A percentile compares a stretch with the other conserved stretches of the same genome.
Conservation (phyloP, 78 protist species). For the Guillardia theta region DNA sequence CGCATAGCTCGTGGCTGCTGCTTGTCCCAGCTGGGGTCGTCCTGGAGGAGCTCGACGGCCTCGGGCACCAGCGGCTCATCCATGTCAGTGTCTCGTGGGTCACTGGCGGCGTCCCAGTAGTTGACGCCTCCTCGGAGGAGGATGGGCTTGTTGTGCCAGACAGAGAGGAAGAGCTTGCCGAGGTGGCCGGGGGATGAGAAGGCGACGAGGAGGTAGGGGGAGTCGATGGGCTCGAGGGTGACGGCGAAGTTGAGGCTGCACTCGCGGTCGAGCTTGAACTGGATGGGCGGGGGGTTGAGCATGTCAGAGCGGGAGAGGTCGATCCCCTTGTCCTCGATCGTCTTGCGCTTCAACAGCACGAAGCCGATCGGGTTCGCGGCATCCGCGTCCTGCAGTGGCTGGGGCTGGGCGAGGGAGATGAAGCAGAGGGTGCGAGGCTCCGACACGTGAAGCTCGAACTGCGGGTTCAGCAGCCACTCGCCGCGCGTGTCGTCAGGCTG, state of each 20-base stretch:
- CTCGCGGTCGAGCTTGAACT: neutral
- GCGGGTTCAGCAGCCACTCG: conserved; percentile 4
- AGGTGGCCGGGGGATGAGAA: neutral
- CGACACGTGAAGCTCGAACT: neutral
- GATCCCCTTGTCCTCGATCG: neutral
- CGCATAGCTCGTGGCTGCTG: too few species aligned
- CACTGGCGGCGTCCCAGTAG: too few species aligned
- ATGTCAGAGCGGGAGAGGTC: too few species aligned
- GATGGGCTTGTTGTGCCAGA: neutral
- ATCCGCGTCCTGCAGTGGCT: neutral
- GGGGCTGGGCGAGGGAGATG: neutral
- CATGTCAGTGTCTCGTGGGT: too few species aligned
- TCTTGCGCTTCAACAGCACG: neutral
- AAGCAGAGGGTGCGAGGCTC: neutral
- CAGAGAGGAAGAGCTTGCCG: neutral
- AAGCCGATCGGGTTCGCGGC: neutral
- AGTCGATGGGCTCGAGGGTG: neutral
- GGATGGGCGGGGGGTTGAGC: neutral
- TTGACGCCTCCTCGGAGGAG: neutral
- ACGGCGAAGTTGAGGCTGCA: neutral
- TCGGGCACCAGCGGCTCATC: too few species aligned
- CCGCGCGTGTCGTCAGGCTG: neutral
- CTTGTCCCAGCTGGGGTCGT: too few species aligned
- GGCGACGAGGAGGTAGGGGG: neutral
- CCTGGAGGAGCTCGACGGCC: too few species aligned